Conservation (phyloP, 305 asterid genomes). For the Lippia alba region DNA sequence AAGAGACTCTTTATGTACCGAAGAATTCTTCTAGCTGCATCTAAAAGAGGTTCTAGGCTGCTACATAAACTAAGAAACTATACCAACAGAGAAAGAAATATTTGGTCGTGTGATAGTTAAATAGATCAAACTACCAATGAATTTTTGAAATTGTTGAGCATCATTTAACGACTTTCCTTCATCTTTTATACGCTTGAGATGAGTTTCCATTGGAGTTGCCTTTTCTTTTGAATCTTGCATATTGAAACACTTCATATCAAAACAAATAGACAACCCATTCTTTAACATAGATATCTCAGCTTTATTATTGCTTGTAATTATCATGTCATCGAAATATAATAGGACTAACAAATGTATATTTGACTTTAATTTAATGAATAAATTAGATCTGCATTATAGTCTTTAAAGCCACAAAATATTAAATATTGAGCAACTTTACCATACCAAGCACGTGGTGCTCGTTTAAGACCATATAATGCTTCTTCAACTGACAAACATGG, state of each 20-base stretch:
- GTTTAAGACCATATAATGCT: conserved; percentile 5
- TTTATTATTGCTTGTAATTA: not conserved
- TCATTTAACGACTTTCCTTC: not conserved
- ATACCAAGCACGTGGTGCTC: conserved; percentile 22
- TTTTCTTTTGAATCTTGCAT: not conserved
- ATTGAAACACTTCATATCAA: not conserved
- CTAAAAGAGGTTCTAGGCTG: not conserved
- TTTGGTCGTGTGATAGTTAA: not conserved
- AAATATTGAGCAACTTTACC: conserved; percentile 14
- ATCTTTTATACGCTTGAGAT: conserved; percentile 1
- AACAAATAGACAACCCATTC: not conserved
- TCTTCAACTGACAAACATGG: conserved; percentile 1
- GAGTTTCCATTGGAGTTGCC: not conserved
- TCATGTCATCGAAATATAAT: not conserved
- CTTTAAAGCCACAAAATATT: conserved; percentile 9
- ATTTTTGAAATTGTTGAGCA: not conserved
- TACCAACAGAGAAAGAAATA: not conserved
- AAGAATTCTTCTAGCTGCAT: conserved; percentile 2
- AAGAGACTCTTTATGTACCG: conserved; percentile 3
- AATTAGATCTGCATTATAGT: conserved; percentile 3
- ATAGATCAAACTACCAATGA: not conserved
- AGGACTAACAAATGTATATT: not conserved
- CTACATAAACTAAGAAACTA: conserved; percentile 16
- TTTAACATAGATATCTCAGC: not conserved
- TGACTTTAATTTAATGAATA: not conserved